Conservation (phyloP, 805 yeast species). For the Wickerhamiella slavikovae region DNA sequence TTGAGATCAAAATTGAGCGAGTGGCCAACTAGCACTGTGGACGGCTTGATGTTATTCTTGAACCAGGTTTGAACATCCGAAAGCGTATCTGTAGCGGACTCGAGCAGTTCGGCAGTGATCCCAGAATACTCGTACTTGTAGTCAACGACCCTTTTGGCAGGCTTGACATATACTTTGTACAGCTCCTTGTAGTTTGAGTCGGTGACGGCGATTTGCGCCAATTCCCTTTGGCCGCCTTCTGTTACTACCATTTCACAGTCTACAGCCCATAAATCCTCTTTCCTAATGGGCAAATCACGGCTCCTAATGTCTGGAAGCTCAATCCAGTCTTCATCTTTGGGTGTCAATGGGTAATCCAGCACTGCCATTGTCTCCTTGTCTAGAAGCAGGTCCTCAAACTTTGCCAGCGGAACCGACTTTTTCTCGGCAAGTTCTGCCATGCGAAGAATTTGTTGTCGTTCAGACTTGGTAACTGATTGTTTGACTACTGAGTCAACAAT, state of each 20-base stretch:
- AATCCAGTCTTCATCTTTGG: slow-evolving; percentile 26
- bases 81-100: slow-evolving; percentile 40
- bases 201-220: slow-evolving; percentile 61
- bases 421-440: background rate
- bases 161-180: slow-evolving; percentile 60
- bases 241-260: slow-evolving; percentile 90
- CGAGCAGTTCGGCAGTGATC: slow-evolving; percentile 49
- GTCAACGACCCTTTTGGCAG: slow-evolving; percentile 51
- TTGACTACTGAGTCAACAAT: slow-evolving; percentile 33
- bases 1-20: slow-evolving; percentile 68
- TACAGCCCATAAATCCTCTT: slow-evolving; percentile 44
- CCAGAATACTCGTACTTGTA: slow-evolving; percentile 77
- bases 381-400: slow-evolving; percentile 24
- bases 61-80: slow-evolving; percentile 47
- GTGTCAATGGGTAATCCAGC: slow-evolving; percentile 4
- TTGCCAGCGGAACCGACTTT: slow-evolving; percentile 7
- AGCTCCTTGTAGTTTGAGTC: slow-evolving; percentile 36
- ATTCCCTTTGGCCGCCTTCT: slow-evolving; percentile 31
- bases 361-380: slow-evolving; percentile 1
- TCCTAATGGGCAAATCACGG: slow-evolving; percentile 21
- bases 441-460: slow-evolving; percentile 19
- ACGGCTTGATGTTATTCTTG: slow-evolving; percentile 24
- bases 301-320: too few species aligned
- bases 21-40: slow-evolving; percentile 69
- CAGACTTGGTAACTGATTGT: slow-evolving; percentile 36